Conservation (phyloP, 306 rosid species). For the Dicorynia guianensis region DNA sequence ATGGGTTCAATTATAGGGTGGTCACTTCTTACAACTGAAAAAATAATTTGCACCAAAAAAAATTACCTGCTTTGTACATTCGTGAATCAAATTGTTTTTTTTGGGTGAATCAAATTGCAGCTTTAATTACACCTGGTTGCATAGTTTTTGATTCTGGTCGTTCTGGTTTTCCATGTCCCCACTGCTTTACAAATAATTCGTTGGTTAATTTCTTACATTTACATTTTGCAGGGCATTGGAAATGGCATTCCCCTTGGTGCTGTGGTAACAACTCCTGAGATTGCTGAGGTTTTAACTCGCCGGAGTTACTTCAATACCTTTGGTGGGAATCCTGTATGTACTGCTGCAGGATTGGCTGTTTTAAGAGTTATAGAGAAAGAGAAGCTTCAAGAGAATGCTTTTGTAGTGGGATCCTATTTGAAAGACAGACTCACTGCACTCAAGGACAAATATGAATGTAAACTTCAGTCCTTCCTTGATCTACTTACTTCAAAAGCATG, state of each 20-base stretch:
- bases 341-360: conserved; percentile 94
- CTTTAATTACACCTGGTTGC: not conserved
- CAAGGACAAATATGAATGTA: conserved; percentile 82
- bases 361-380: conserved; percentile 86
- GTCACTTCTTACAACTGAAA: not conserved
- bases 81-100: not conserved
- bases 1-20: no score
- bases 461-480: conserved; percentile 18
- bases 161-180: not conserved
- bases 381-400: conserved; percentile 87
- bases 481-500: not conserved
- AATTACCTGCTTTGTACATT: not conserved
- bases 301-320: conserved; percentile 88
- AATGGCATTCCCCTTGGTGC: conserved; percentile 99
- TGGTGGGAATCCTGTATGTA: conserved; percentile 92
- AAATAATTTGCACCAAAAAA: not conserved
- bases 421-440: conserved; percentile 71
- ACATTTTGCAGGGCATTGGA: conserved; percentile 76
- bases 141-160: not conserved
- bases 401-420: conserved; percentile 71
- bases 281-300: conserved; percentile 78
- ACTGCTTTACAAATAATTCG: not conserved
- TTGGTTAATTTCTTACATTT: conserved; percentile 36
- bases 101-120: no score
- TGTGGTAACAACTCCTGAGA: conserved; percentile 92